Base-by-base conservation (phyloP, 345 rosid genomes). In the Arabidopsis arenosa region DNA sequence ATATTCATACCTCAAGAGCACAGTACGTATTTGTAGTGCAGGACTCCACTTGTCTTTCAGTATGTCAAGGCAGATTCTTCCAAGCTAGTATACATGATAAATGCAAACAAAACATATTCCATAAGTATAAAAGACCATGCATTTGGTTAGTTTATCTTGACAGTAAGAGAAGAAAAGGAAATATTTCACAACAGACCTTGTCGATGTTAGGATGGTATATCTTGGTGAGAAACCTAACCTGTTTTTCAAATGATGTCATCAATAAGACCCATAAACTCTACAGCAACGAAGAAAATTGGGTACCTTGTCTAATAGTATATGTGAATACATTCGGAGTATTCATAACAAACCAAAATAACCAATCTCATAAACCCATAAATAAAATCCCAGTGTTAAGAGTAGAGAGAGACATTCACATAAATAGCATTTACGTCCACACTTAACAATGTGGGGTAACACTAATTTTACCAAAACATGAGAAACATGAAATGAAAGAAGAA, bases 41-140 rank as follows among this genome's bases (percentile, higher is more conserved):
- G 99, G 99, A 78, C 99, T 95, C 97, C 99, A 95, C 66, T 95
- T 95, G 83, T 95, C 99, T 81, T 95, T 95, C 86, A 95, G 85
- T 75, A 95, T 95, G 83, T 95, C 99, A 41, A 95, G 97, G 88
- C 99, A 95, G 60, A 95, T 95, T 72, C 99, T 86, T 81, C 99
- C 99, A 79, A 95, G 97, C 99, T 95, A 56, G 4, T 56, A 47
- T 9, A 78, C 57, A 67, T 7, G n/a, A 76, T 44, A 18, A 43
- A 21, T 5, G 64, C 68, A 51, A 36, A 60, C 13, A 35, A 77
- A 63, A 18, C 13, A 54, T n/a, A 12, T 23, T 68, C 4, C 15
- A 56, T 53, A 58, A 58, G 49, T 45, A 80, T 40, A 14, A 7
- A 63, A 28, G 60, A 63, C 44, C 2, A 64, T 28, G 65, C 4